Percentiles rank a stretch among this genome's conserved stretches.
phyloP scores from a whole-genome alignment of 2,329 filamentous ascomycete genomes.

The Phaeosphaeria sp. region DNA sequence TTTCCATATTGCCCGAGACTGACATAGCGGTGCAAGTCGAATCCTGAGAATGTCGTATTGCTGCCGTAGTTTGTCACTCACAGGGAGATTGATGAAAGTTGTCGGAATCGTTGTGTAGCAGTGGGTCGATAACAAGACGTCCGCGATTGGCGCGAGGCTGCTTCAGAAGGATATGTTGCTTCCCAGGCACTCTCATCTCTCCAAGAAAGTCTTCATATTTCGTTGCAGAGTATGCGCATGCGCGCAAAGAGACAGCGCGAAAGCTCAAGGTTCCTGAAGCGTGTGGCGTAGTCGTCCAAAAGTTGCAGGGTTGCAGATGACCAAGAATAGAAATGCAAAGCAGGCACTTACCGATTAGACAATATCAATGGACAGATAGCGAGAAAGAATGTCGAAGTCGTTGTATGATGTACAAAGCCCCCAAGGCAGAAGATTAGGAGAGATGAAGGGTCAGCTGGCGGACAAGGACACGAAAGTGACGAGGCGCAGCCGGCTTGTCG shows the following conservation, averaged over 20 bases:
- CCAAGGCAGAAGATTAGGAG: not conserved
- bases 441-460: not conserved
- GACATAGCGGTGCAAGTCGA: no score
- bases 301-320: not conserved
- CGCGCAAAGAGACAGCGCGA: not conserved
- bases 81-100: not conserved
- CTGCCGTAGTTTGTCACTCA: not conserved
- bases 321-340: not conserved
- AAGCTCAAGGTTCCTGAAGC: not conserved
- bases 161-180: no score
- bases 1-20: not conserved
- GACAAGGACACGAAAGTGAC: not conserved
- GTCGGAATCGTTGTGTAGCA: not conserved
- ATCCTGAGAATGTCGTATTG: not conserved
- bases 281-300: not conserved
- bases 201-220: no score
- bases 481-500: slow-evolving; percentile 4
- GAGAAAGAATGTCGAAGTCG: not conserved
- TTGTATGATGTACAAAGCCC: not conserved
- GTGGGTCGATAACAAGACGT: no score
- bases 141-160: no score
- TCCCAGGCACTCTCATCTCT: no score
- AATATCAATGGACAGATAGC: not conserved
- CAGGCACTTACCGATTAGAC: not conserved
- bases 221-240: not conserved